These are phyloP conservation scores for Penicillium capsulatum DNA, from an alignment of 2,329 filamentous ascomycete species.

Conservation along the genomic window DNA sequence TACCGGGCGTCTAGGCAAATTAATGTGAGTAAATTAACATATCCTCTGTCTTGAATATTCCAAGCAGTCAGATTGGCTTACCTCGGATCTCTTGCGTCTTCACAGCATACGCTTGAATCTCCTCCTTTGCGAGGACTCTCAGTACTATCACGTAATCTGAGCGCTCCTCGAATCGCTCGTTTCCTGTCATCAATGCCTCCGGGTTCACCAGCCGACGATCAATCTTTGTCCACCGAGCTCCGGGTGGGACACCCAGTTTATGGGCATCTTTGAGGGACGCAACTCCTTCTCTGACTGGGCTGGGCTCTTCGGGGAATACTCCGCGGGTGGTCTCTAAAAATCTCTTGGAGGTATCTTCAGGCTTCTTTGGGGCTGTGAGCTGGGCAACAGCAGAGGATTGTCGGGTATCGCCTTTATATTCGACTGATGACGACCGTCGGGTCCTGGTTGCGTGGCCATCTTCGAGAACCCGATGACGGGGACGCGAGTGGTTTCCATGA, in stretches of 20 bases:
- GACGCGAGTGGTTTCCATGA: no score
- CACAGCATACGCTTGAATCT: constrained; percentile 81
- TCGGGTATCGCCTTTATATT: no score
- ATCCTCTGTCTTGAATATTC: no score
- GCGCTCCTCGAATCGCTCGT: constrained; percentile 85
- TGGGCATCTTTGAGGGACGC: constrained; percentile 88
- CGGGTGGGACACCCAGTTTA: constrained; percentile 65
- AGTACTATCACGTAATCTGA: constrained; percentile 91
- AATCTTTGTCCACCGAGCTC: constrained; percentile 91
- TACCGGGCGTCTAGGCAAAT: no score
- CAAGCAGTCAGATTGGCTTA: constrained; percentile 42
- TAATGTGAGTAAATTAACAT: no score
- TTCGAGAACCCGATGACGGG: no score
- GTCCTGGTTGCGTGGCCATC: no score
- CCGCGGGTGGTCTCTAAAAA: no score
- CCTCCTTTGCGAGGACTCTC: constrained; percentile 77
- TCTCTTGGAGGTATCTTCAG: constrained; percentile 73
- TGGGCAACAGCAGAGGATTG: no score
- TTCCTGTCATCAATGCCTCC: constrained; percentile 76
- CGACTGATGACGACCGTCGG: no score
- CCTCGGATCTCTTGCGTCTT: constrained; percentile 78
- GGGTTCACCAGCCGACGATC: constrained; percentile 84
- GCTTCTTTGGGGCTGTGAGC: constrained; percentile 70
- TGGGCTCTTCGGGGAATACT: constrained; percentile 86
- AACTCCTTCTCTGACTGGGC: constrained; percentile 81